These are phyloP conservation scores for Hondaea fermentalgiana DNA, from an alignment of 108 stramenopile genomes.

Conservation along the genomic window DNA sequence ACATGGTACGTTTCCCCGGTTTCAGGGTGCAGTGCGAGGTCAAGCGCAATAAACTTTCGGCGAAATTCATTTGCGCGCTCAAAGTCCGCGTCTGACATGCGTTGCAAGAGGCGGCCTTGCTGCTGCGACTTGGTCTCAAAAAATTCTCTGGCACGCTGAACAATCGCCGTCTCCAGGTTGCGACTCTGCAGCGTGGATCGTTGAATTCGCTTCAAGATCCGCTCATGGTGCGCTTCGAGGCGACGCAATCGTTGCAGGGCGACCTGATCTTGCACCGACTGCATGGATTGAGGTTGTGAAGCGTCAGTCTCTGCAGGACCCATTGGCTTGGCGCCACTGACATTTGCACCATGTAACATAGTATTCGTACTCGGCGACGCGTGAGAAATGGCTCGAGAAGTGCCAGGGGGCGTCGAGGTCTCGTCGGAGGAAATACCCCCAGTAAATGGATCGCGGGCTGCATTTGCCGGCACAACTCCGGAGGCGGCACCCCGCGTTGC, in stretches of 20 bases:
- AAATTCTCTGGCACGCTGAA: neutral
- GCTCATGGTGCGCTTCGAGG: neutral
- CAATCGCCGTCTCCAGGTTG: neutral
- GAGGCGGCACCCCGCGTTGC: too few species aligned
- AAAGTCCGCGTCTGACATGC: neutral
- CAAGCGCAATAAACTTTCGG: neutral
- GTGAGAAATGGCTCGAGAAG: too few species aligned
- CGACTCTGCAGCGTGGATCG: neutral
- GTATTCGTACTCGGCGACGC: too few species aligned
- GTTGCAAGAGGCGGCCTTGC: neutral
- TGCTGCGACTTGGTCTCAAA: neutral
- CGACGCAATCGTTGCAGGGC: neutral
- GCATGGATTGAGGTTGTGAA: neutral
- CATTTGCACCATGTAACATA: too few species aligned
- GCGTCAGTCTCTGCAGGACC: too few species aligned
- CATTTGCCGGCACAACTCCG: too few species aligned
- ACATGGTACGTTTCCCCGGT: neutral
- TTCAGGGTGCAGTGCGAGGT: neutral
- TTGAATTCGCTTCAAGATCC: neutral
- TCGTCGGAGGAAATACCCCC: too few species aligned
- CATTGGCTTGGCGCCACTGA: too few species aligned
- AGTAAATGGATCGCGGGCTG: too few species aligned
- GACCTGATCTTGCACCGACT: neutral
- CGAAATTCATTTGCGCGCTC: neutral
- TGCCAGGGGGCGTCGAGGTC: too few species aligned